Percentiles rank a stretch among this genome's conserved stretches.
phyloP scores from a whole-genome alignment of 179 eudicot genomes.

The Vitellaria paradoxa region DNA sequence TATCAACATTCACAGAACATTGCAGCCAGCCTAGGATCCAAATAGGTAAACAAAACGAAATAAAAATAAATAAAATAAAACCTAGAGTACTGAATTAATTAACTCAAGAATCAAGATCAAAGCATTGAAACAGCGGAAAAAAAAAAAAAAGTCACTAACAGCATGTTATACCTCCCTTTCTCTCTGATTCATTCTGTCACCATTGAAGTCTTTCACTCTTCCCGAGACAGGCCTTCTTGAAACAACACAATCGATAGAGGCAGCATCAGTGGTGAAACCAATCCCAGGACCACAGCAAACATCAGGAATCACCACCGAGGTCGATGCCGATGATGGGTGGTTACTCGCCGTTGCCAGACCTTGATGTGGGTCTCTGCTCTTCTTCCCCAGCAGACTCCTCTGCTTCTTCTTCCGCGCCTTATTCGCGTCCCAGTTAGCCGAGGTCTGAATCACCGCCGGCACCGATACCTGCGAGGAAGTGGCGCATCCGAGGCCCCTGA shows the following conservation, averaged over 20 bases:
- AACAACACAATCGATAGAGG: conserved; percentile 67
- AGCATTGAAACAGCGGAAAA: neutral
- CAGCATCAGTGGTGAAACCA: conserved; percentile 45
- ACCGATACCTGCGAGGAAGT: conserved; percentile 69
- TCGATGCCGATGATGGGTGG: conserved; percentile 17
- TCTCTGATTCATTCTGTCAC: conserved; percentile 48
- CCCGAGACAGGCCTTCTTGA: conserved; percentile 43
- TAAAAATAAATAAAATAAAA: no score
- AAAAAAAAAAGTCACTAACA: neutral
- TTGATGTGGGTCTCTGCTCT: no score
- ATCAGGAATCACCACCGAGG: conserved; percentile 38
- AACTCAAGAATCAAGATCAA: conserved; percentile 10
- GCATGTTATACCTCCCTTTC: conserved; percentile 47
- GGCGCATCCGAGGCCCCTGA: conserved; percentile 82
- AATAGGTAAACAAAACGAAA: no score
- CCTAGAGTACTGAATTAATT: neutral
- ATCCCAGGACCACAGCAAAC: conserved; percentile 93
- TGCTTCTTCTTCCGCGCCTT: conserved; percentile 36
- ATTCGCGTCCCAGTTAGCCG: conserved; percentile 69
- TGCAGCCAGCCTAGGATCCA: no score
- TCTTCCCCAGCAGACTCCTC: no score
- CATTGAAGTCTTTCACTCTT: conserved; percentile 51
- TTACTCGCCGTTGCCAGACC: conserved; percentile 16
- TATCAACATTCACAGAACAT: no score
- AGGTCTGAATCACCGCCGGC: conserved; percentile 62